Evolutionary conservation across 805 yeast genomes (phyloP).

Genomic region (Saturnispora diversa): DNA sequence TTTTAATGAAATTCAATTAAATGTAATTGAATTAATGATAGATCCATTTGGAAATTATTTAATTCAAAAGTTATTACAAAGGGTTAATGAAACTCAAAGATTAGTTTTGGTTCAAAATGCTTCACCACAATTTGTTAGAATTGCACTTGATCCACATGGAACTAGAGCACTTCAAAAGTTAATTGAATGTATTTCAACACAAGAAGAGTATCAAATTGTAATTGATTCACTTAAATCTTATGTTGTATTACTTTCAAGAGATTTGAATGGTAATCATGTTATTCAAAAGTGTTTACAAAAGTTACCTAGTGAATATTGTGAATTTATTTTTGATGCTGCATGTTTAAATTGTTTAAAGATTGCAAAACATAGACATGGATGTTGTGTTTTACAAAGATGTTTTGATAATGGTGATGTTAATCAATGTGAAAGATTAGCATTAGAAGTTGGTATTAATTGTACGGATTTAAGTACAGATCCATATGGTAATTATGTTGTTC

Average conservation of each 20-base stretch:
- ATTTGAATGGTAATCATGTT: conserved; percentile 93
- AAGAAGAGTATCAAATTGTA: conserved; percentile 57
- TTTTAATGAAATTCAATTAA: conserved; percentile 69
- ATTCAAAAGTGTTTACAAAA: conserved; percentile 84
- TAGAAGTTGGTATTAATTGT: conserved; percentile 60
- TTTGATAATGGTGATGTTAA: conserved; percentile 73
- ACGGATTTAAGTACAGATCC: conserved; percentile 77
- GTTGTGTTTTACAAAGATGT: conserved; percentile 94
- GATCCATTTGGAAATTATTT: conserved; percentile 98
- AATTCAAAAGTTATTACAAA: conserved; percentile 82
- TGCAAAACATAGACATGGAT: conserved; percentile 94
- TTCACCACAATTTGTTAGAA: conserved; percentile 61
- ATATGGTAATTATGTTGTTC: conserved; percentile 95
- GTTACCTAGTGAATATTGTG: conserved; percentile 59
- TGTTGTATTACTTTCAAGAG: conserved; percentile 74
- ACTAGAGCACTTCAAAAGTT: conserved; percentile 91
- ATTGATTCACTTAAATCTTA: conserved; percentile 39
- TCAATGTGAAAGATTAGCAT: conserved; percentile 63
- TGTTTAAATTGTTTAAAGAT: conserved; percentile 63
- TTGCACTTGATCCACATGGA: conserved; percentile 92
- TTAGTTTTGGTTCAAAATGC: conserved; percentile 61
- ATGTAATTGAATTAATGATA: conserved; percentile 81
- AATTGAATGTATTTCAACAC: conserved; percentile 70
- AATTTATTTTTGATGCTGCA: conserved; percentile 86
- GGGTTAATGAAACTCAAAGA: conserved; percentile 62